Base-by-base conservation (phyloP, 129 eudicot species). In the Helianthus tuberosus region DNA sequence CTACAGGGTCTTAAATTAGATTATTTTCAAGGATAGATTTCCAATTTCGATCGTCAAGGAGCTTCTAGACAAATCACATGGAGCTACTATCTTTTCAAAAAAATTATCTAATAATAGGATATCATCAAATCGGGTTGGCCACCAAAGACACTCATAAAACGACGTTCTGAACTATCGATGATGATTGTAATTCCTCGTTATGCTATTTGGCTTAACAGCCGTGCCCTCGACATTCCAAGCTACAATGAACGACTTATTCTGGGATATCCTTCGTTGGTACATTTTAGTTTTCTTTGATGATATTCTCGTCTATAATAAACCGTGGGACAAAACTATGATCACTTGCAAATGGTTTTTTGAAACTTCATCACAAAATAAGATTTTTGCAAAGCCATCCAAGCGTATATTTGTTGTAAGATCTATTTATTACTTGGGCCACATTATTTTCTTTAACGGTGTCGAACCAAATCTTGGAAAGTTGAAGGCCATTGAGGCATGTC, bases 391-490 rank as follows among this genome's bases (percentile, higher is more conserved):
- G 5, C 75, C 5, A 3, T 69, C 72, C 5, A 68, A 48, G 23
- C 12, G 17, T 11, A 14, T 3, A 0, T 47, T 68, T 48, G 72
- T 9, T 0, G 58, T 5, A 3, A 3, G 11, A 5, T 3, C 58
- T 0, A 27, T 68, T 9, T 10, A 32, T 14, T 70, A 70, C 15
- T 53, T 70, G 17, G 75, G 75, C 1, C 75, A 70, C n/a, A 3
- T 36, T 1, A 70, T 53, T 3, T 52, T 48, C 8, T 11, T 27
- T 0, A 7, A 6, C 0, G 75, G 65, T 0, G 64, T 70, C 2
- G 6, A n/a, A 1, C 16, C 51, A 3, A 36, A n/a, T n/a, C n/a
- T 3, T 29, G 3, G 2, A 29, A 29, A 29, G 35, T 1, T 29
- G 35, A 29, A 29, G 35, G 63, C 63, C 15, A 70, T 52, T 1